A percentile compares a stretch with the other conserved stretches of the same genome.
Evolutionary conservation across 441 rosid species (phyloP).

Genomic region (Adansonia rubrostipa): DNA sequence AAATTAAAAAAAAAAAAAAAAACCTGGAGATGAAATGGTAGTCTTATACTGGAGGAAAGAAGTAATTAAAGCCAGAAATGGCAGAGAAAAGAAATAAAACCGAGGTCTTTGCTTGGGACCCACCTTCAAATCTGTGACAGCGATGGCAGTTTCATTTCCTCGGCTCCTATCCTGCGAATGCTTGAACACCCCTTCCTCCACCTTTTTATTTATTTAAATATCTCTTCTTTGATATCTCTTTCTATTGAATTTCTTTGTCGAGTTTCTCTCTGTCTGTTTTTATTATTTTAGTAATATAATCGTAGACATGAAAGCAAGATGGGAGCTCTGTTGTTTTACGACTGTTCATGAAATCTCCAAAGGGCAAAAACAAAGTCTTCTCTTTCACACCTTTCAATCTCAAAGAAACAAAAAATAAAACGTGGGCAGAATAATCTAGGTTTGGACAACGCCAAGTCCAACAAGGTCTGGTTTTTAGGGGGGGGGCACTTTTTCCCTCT

Average conservation of each 20-base stretch:
- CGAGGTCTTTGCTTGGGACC: slow-evolving; percentile 67
- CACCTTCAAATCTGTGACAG: slow-evolving; percentile 68
- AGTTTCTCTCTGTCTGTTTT: slow-evolving; percentile 11
- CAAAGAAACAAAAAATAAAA: slow-evolving; percentile 25
- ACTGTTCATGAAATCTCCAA: slow-evolving; percentile 43
- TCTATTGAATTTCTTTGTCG: background rate
- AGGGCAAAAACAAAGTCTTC: slow-evolving; percentile 55
- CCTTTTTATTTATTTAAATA: slow-evolving; percentile 11
- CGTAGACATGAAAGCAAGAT: background rate
- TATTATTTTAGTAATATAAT: background rate
- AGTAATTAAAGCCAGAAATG: background rate
- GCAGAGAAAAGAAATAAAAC: slow-evolving; percentile 31
- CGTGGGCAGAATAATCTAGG: slow-evolving; percentile 63
- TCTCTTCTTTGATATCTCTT: slow-evolving; percentile 1
- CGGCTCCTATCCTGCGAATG: slow-evolving; percentile 8
- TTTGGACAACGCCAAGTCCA: slow-evolving; percentile 50
- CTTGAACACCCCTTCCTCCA: background rate
- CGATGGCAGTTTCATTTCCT: slow-evolving; percentile 65
- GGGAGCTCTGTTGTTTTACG: slow-evolving; percentile 48
- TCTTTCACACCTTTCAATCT: slow-evolving; percentile 71
- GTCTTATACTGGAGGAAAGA: background rate
- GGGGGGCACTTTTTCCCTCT: slow-evolving; percentile 24
- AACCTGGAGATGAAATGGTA: background rate
- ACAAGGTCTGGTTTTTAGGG: slow-evolving; percentile 41
- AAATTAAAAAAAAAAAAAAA: background rate